Evolutionary conservation across 1,284 basidiomycete species (phyloP), one percentile per base, ranked within the genome.

Genomic region (Tilletiaria anomala): DNA sequence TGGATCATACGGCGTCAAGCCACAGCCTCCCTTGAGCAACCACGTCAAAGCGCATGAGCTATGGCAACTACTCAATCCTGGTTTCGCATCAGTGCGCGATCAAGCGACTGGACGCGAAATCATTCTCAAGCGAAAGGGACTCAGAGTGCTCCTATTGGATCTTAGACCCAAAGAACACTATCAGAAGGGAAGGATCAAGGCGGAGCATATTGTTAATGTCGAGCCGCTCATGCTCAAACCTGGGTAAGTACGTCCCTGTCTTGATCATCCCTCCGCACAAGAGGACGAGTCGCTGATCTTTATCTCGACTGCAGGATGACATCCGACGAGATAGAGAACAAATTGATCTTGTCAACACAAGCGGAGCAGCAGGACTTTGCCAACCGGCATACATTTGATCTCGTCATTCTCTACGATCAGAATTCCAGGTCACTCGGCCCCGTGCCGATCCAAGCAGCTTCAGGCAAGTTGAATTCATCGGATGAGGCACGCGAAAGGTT

Each of bases 331-430:
- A 75, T 96, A 15, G 86, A 93, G 67, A 75, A 82, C 46, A 76
- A 83, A 0, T 74, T 93, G 40, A 70, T 77, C 1, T 70, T 85
- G 16, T 78, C 77, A 1, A 82, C 87, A 0, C 71, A 73, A 18
- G 65, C 74, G 29, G 87, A 94, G 69, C 74, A 73, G 32, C 71
- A 72, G 1, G 71, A 82, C 15, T 96, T 94, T 67, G 68, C 72
- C 19, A 79, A 82, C 44, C 80, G 91, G 20, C 76, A 86, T 60
- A 79, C 80, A 54, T 93, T 83, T 66, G 88, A 96, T 54, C 69
- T 93, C 12, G 77, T 96, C n/a, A 83, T 83, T 8, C 70, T 96
- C 2, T 88, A 87, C 66, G 89, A 97, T 66, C 69, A 76, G 34
- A 69, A 73, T 4, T 87, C 85, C 2, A 73, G 73, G 20, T 68